These are phyloP conservation scores for Pseudocercospora pini-densiflorae DNA, from an alignment of 2,329 filamentous ascomycete genomes.

Conservation along the genomic window DNA sequence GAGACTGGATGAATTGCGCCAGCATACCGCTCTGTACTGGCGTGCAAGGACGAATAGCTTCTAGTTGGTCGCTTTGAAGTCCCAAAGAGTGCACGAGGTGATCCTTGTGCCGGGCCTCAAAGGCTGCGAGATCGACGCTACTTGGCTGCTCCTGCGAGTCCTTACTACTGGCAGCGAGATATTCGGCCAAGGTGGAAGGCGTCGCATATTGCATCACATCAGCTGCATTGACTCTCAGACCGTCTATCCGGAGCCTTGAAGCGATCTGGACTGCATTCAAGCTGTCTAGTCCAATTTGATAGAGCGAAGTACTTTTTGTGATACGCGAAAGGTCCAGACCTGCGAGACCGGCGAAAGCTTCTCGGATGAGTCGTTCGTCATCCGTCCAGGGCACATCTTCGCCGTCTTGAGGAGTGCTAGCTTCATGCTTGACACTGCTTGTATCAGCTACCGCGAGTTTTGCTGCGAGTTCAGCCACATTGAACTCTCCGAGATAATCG, in stretches of 20 bases:
- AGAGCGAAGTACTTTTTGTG: slow-evolving; percentile 70
- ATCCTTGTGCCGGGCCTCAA: slow-evolving; percentile 51
- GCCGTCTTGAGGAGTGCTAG: neutral
- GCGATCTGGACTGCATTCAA: slow-evolving; percentile 84
- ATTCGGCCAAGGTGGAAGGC: slow-evolving; percentile 29
- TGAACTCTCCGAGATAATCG: slow-evolving; percentile 27
- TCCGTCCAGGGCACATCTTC: slow-evolving; percentile 51
- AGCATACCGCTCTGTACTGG: slow-evolving; percentile 80
- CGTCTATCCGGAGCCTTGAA: slow-evolving; percentile 64
- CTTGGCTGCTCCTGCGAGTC: neutral
- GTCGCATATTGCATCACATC: slow-evolving; percentile 69
- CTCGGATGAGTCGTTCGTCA: slow-evolving; percentile 59
- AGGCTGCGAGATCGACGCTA: slow-evolving; percentile 55
- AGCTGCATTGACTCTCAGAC: slow-evolving; percentile 64
- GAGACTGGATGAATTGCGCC: slow-evolving; percentile 70
- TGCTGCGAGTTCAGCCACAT: slow-evolving; percentile 20
- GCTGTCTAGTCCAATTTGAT: slow-evolving; percentile 87
- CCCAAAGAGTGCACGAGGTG: slow-evolving; percentile 39
- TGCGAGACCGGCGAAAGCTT: slow-evolving; percentile 64
- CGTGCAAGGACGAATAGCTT: slow-evolving; percentile 75
- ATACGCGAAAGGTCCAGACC: slow-evolving; percentile 58
- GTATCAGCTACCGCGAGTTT: slow-evolving; percentile 18
- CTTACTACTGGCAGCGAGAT: slow-evolving; percentile 13
- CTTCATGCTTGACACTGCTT: neutral
- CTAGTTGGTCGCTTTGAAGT: slow-evolving; percentile 48